These are phyloP conservation scores for Yarrowia keelungensis DNA, from an alignment of 805 yeast species.

Conservation along the genomic window DNA sequence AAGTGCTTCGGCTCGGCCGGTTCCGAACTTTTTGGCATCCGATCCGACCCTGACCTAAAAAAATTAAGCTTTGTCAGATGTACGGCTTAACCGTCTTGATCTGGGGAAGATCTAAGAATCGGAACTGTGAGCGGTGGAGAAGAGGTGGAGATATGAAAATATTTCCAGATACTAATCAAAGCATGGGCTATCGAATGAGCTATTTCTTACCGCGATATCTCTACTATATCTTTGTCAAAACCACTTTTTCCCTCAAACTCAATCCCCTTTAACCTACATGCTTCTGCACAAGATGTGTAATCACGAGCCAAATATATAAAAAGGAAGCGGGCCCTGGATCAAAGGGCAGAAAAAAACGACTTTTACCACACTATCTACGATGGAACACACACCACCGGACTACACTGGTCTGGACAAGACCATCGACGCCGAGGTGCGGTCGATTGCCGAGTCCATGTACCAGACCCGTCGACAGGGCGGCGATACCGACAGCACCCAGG, in stretches of 20 bases:
- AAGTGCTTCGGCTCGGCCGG: constrained; percentile 8
- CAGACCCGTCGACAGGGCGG: background rate
- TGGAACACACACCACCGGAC: constrained; percentile 1
- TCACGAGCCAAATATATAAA: background rate
- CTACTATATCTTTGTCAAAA: background rate
- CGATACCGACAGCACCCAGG: background rate
- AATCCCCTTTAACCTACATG: background rate
- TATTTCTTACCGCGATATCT: background rate
- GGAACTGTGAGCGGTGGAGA: background rate
- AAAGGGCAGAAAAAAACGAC: background rate
- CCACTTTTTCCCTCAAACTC: background rate
- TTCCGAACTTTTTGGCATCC: constrained; percentile 5
- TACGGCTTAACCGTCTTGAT: constrained; percentile 10
- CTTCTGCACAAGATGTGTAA: background rate
- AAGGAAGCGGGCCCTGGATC: background rate
- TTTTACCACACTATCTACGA: background rate
- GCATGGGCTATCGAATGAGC: background rate
- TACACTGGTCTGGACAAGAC: constrained; percentile 15
- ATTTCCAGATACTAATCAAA: too few relatives aligned
- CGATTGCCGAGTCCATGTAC: constrained; percentile 16
- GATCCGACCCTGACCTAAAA: background rate
- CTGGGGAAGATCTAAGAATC: background rate
- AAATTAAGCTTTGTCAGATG: background rate
- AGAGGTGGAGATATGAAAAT: too few relatives aligned
- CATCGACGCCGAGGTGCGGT: constrained; percentile 24